These are phyloP conservation scores for Penicillium riverlandense DNA, from an alignment of 495 filamentous ascomycete genomes.

Conservation along the genomic window DNA sequence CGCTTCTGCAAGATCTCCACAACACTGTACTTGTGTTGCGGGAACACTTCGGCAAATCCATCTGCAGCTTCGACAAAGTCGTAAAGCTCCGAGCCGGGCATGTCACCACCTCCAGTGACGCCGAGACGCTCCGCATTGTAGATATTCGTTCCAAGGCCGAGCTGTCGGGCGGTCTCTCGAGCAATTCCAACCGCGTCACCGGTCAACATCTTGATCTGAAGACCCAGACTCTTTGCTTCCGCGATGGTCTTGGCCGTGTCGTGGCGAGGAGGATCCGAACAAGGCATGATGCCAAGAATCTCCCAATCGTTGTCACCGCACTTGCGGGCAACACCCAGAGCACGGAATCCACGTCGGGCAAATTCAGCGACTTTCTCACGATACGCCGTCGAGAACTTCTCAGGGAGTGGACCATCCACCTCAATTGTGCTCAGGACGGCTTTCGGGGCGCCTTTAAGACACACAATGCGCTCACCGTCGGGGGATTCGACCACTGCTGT, in stretches of 20 bases:
- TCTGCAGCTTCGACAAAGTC: slow-evolving; percentile 94
- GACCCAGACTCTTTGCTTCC: slow-evolving; percentile 80
- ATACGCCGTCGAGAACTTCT: slow-evolving; percentile 69
- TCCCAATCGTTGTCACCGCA: slow-evolving; percentile 71
- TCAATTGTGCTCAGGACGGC: slow-evolving; percentile 78
- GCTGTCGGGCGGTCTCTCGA: slow-evolving; percentile 80
- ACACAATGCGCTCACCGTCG: slow-evolving; percentile 72
- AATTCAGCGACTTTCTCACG: slow-evolving; percentile 88
- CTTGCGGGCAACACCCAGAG: slow-evolving; percentile 86
- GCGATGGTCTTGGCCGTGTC: slow-evolving; percentile 86
- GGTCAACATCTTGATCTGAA: slow-evolving; percentile 95
- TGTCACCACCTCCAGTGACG: slow-evolving; percentile 77
- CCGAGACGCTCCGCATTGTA: slow-evolving; percentile 88
- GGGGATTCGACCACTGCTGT: slow-evolving; percentile 74
- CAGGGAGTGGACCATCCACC: slow-evolving; percentile 68
- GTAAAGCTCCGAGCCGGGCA: slow-evolving; percentile 87
- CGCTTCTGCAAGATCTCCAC: slow-evolving; percentile 93
- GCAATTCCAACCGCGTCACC: slow-evolving; percentile 93
- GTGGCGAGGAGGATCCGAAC: slow-evolving; percentile 83
- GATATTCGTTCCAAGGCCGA: slow-evolving; percentile 88
- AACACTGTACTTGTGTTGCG: slow-evolving; percentile 95
- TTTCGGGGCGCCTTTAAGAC: slow-evolving; percentile 86
- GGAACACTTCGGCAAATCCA: slow-evolving; percentile 92
- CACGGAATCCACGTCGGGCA: slow-evolving; percentile 84
- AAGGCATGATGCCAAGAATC: slow-evolving; percentile 91